Conservation (phyloP, 345 rosid genomes). For the Corchorus olitorius region DNA sequence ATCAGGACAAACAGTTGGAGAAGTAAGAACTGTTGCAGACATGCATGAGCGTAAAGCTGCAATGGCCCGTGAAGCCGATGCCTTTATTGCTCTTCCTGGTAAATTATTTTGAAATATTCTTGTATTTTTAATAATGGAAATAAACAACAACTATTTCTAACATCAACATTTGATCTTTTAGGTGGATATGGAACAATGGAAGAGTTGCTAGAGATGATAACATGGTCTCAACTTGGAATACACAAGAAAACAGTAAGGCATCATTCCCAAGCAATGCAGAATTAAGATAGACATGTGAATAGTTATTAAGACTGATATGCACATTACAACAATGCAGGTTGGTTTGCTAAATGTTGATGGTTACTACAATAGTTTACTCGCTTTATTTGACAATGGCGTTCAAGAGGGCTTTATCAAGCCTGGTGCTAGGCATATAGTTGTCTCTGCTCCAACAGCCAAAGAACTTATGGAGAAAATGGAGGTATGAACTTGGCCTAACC, state of each 20-base stretch:
- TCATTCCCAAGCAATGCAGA: conserved; percentile 20
- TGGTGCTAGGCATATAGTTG: conserved; percentile 72
- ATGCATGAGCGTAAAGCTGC: conserved; percentile 98
- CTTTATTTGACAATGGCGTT: conserved; percentile 89
- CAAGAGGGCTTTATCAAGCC: conserved; percentile 92
- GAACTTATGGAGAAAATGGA: conserved; percentile 90
- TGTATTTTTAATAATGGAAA: not conserved
- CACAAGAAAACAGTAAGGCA: conserved; percentile 86
- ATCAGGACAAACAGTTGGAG: conserved; percentile 89
- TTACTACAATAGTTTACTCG: conserved; percentile 76
- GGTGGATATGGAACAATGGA: conserved; percentile 99
- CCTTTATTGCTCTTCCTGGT: conserved; percentile 97
- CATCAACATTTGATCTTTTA: conserved; percentile 31
- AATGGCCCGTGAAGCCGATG: conserved; percentile 97
- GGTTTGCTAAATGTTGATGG: conserved; percentile 96
- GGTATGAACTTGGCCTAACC: conserved; percentile 45
- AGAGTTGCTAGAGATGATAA: conserved; percentile 92
- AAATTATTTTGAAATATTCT: conserved; percentile 7
- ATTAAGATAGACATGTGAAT: not conserved
- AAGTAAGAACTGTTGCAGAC: conserved; percentile 77
- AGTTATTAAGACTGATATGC: conserved; percentile 3
- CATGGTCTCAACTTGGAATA: conserved; percentile 97
- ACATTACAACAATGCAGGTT: conserved; percentile 45
- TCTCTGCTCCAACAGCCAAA: conserved; percentile 85
- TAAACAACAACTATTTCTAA: not conserved